Evolutionary conservation across 805 yeast species (phyloP).

Genomic region (Sugiyamaella lignohabitans): DNA sequence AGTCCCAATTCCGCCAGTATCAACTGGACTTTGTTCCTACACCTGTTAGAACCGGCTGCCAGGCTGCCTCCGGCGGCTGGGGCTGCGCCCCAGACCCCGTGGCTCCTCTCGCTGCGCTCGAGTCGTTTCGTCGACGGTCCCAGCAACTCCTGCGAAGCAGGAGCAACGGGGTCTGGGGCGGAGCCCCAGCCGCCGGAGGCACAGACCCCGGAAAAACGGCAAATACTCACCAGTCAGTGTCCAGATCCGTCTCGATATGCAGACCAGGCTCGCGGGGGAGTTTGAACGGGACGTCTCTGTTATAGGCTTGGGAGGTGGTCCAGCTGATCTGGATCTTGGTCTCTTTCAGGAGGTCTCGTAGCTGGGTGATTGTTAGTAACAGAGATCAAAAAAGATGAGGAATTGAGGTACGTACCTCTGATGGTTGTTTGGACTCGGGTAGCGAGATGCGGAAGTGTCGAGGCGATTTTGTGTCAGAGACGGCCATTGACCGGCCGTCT

Average conservation of each 20-base stretch:
- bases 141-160: too few relatives aligned
- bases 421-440: conserved; percentile 9
- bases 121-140: neutral
- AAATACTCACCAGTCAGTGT: conserved; percentile 16
- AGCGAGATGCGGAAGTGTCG: conserved; percentile 19
- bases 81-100: neutral
- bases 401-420: neutral
- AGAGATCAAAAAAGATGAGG: neutral
- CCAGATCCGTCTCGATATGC: conserved; percentile 26
- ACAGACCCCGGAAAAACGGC: too few relatives aligned
- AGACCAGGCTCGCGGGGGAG: conserved; percentile 23
- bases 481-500: conserved; percentile 4
- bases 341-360: conserved; percentile 1
- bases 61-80: neutral
- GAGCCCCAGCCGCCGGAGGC: too few relatives aligned
- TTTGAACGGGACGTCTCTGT: conserved; percentile 24
- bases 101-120: neutral
- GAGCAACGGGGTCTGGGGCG: too few relatives aligned
- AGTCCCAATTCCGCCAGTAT: conserved; percentile 1
- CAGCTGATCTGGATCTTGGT: conserved; percentile 16
- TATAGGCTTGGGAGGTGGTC: conserved; percentile 9
- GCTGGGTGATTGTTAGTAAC: neutral
- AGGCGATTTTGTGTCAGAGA: conserved; percentile 4
- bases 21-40: too few relatives aligned
- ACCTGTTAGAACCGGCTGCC: neutral